Conservation (phyloP, 192 early-diverging fungal genomes). For the Globomyces pollinis-pini region DNA sequence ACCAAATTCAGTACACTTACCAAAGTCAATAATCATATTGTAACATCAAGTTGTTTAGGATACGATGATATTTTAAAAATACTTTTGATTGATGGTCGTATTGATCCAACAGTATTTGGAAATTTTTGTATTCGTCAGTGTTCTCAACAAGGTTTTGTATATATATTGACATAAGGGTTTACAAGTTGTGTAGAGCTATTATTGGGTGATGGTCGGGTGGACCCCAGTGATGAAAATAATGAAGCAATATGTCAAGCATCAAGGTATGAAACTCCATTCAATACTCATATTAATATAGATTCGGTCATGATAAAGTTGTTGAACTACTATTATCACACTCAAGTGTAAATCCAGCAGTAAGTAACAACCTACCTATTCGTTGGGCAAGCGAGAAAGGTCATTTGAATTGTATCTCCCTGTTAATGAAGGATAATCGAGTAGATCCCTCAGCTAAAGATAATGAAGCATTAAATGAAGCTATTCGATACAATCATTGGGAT, state of each 20-base stretch:
- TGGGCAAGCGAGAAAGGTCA: neutral
- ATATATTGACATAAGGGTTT: too few species aligned
- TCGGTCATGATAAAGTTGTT: neutral
- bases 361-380: neutral
- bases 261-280: too few species aligned
- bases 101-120: too few species aligned
- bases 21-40: too few species aligned
- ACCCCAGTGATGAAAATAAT: neutral
- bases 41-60: too few species aligned
- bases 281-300: too few species aligned
- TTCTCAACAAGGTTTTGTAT: too few species aligned
- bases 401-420: neutral
- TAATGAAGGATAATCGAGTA: neutral
- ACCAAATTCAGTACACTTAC: too few species aligned
- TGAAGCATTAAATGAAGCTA: too few species aligned
- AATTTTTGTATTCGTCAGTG: too few species aligned
- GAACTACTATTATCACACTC: constrained; percentile 1
- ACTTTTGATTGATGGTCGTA: constrained; percentile 3
- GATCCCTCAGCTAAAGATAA: neutral
- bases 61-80: neutral
- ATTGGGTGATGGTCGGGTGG: constrained; percentile 7
- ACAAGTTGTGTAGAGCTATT: constrained; percentile 2
- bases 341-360: neutral
- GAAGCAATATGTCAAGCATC: neutral
- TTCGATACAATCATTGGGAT: too few species aligned